A percentile compares a stretch with the other conserved stretches of the same genome.
Conservation (phyloP, 179 eudicot genomes). For the Amaranthus tricolor region DNA sequence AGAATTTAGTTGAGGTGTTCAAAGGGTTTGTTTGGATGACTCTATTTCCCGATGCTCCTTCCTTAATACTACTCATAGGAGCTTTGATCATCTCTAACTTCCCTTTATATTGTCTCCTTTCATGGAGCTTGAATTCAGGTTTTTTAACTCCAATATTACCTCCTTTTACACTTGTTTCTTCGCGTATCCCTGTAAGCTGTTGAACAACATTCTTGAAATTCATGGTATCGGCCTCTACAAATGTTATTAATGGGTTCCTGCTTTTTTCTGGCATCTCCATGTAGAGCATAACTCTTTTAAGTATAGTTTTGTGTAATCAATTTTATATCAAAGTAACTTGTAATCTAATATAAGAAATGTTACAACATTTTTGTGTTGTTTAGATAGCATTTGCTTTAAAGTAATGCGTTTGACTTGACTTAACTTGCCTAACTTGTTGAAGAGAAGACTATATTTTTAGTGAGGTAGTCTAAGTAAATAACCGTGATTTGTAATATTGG, state of each 20-base stretch:
- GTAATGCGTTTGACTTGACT: conserved; percentile 20
- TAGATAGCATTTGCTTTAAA: conserved; percentile 32
- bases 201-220: conserved; percentile 40
- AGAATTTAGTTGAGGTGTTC: conserved; percentile 31
- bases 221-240: conserved; percentile 32
- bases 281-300: conserved; percentile 9
- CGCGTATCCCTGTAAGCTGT: conserved; percentile 31
- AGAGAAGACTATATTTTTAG: conserved; percentile 20
- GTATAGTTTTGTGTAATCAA: conserved; percentile 3
- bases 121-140: conserved; percentile 42
- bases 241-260: conserved; percentile 27
- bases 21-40: conserved; percentile 25
- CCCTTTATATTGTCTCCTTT: conserved; percentile 38
- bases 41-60: conserved; percentile 21
- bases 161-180: conserved; percentile 19
- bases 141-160: conserved; percentile 26
- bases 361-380: conserved; percentile 13
- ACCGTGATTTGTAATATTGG: no score
- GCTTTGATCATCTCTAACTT: conserved; percentile 42
- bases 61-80: conserved; percentile 16
- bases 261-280: conserved; percentile 1
- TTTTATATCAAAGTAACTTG: conserved; percentile 14
- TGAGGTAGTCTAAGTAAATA: no score
- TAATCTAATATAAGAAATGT: conserved; percentile 11
- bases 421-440: conserved; percentile 26